Conservation (phyloP, 805 yeast genomes). For the Komagataella phaffii region DNA sequence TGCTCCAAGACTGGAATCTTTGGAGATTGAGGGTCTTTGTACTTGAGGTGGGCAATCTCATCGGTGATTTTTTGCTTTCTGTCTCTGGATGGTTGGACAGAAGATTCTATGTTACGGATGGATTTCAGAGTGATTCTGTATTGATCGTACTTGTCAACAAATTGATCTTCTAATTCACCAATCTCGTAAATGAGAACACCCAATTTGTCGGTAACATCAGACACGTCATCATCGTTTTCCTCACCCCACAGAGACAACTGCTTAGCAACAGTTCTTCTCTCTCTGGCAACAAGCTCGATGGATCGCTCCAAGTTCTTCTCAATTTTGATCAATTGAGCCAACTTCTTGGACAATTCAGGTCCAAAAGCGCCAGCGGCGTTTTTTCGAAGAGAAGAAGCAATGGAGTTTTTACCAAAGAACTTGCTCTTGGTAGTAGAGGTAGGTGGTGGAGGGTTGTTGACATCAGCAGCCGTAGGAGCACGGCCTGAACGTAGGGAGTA, state of each 20-base stretch:
- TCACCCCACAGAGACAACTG: slow-evolving; percentile 97
- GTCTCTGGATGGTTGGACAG: slow-evolving; percentile 97
- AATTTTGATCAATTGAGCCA: slow-evolving; percentile 85
- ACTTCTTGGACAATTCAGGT: slow-evolving; percentile 87
- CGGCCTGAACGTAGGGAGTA: slow-evolving; percentile 67
- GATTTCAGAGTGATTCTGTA: slow-evolving; percentile 93
- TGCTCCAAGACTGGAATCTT: slow-evolving; percentile 93
- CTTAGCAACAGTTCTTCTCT: slow-evolving; percentile 92
- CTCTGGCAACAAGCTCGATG: slow-evolving; percentile 83
- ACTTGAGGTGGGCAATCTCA: slow-evolving; percentile 93
- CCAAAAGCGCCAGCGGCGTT: slow-evolving; percentile 85
- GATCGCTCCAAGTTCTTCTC: slow-evolving; percentile 94
- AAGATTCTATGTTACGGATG: slow-evolving; percentile 91
- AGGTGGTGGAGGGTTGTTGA: slow-evolving; percentile 71
- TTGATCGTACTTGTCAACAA: slow-evolving; percentile 96
- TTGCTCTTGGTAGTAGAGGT: slow-evolving; percentile 55
- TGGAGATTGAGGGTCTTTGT: slow-evolving; percentile 96
- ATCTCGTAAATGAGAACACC: slow-evolving; percentile 93
- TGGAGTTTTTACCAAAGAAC: slow-evolving; percentile 65
- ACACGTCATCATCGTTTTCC: slow-evolving; percentile 92
- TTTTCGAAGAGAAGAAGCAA: slow-evolving; percentile 62
- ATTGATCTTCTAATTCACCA: slow-evolving; percentile 97
- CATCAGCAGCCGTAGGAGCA: slow-evolving; percentile 75
- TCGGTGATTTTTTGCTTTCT: slow-evolving; percentile 96
- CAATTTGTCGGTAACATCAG: slow-evolving; percentile 93